Evolutionary conservation across 129 eudicot species (phyloP).

Genomic region (sunflower (Helianthus annuus)): HanXRQr2.0-SUNRISE NC_035435.2:125596800-125597299

Average conservation of each 20-base stretch:
- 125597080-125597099: too few relatives aligned
- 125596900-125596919: background rate
- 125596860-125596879: constrained; percentile 75
- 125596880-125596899: constrained; percentile 50
- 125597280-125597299: too few relatives aligned
- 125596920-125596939: background rate
- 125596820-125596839: background rate
- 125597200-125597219: too few relatives aligned
- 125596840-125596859: constrained; percentile 3
- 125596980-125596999: background rate
- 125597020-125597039: background rate
- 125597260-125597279: too few relatives aligned
- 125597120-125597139: too few relatives aligned
- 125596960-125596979: background rate
- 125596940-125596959: background rate
- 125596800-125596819: background rate
- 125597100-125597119: too few relatives aligned
- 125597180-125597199: too few relatives aligned
- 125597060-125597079: background rate
- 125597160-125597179: too few relatives aligned
- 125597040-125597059: background rate
- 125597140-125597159: too few relatives aligned
- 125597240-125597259: too few relatives aligned
- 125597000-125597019: background rate
- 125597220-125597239: too few relatives aligned